Percentiles rank a stretch among this genome's conserved stretches.
Evolutionary conservation across 2,329 filamentous ascomycete genomes (phyloP).

Genomic region (Alternaria infectoria): DNA sequence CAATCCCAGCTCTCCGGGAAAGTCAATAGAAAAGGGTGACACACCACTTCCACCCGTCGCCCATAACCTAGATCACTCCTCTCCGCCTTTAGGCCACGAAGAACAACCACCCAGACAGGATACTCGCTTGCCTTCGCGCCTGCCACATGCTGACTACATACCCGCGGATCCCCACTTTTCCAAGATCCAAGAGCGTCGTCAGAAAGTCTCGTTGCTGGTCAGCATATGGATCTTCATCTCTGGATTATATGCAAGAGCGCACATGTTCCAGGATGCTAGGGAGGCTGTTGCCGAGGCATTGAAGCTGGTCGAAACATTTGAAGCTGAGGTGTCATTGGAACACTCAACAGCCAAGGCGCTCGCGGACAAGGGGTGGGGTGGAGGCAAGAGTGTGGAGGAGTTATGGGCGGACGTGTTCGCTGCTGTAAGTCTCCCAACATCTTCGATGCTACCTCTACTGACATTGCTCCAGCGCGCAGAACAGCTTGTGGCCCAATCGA

Average conservation of each 20-base stretch:
- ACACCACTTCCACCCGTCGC: slow-evolving; percentile 47
- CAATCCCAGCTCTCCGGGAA: slow-evolving; percentile 27
- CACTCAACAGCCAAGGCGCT: slow-evolving; percentile 68
- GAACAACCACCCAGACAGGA: slow-evolving; percentile 54
- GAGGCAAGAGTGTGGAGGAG: slow-evolving; percentile 80
- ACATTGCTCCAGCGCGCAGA: slow-evolving; percentile 65
- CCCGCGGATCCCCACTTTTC: slow-evolving; percentile 57
- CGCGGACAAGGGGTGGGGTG: slow-evolving; percentile 74
- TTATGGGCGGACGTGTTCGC: slow-evolving; percentile 83
- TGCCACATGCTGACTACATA: slow-evolving; percentile 43
- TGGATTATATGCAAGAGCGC: slow-evolving; percentile 82
- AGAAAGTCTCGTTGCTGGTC: slow-evolving; percentile 66
- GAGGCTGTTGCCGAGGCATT: slow-evolving; percentile 82
- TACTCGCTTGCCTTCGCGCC: slow-evolving; percentile 50
- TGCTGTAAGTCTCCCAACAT: slow-evolving; percentile 65
- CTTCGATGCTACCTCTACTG: neutral
- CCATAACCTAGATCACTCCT: slow-evolving; percentile 49
- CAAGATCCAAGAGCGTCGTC: slow-evolving; percentile 59
- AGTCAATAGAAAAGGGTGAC: slow-evolving; percentile 42
- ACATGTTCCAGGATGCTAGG: slow-evolving; percentile 78
- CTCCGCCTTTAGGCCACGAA: slow-evolving; percentile 48
- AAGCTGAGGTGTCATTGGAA: slow-evolving; percentile 69
- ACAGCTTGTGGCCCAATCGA: slow-evolving; percentile 66
- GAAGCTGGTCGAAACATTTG: slow-evolving; percentile 74
- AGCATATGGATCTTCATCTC: slow-evolving; percentile 91